These are phyloP conservation scores for Cinnamomum chago DNA, from an alignment of 164 flowering plant genomes.

Conservation along the genomic window DNA sequence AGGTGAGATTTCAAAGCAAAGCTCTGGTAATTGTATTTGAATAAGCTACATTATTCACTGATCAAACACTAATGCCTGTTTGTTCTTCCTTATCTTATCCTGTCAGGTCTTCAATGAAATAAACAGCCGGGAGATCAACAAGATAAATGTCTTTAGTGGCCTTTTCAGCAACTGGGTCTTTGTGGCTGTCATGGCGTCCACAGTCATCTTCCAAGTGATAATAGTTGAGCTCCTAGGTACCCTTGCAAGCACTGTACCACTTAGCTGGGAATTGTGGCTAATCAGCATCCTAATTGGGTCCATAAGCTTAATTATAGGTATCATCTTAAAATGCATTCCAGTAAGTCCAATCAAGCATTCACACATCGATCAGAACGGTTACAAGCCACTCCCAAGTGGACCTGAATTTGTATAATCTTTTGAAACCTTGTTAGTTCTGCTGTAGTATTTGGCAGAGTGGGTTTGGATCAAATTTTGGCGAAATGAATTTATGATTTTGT, in stretches of 20 bases:
- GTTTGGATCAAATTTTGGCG: no score
- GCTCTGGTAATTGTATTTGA: no score
- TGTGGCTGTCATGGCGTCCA: conserved; percentile 38
- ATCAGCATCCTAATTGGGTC: conserved; percentile 56
- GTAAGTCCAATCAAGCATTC: conserved; percentile 15
- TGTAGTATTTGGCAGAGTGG: no score
- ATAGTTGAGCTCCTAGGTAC: conserved; percentile 71
- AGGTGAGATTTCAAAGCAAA: conserved; percentile 31
- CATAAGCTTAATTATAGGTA: conserved; percentile 42
- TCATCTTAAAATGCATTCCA: conserved; percentile 59
- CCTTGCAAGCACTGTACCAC: conserved; percentile 63
- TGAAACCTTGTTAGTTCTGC: no score
- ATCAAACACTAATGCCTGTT: not conserved
- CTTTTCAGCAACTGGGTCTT: conserved; percentile 58
- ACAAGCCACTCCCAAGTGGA: conserved; percentile 59
- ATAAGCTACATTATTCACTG: no score
- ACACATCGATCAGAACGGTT: conserved; percentile 28
- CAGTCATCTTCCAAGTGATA: conserved; percentile 60
- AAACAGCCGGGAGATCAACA: conserved; percentile 80
- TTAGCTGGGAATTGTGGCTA: conserved; percentile 56
- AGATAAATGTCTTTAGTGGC: conserved; percentile 59
- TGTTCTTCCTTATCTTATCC: not conserved
- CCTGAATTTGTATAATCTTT: conserved; percentile 27
- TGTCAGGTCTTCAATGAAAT: conserved; percentile 79
- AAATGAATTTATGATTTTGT: no score